Conservation (phyloP, 768 basidiomycete species). For the Pleurotus tuoliensis region DNA sequence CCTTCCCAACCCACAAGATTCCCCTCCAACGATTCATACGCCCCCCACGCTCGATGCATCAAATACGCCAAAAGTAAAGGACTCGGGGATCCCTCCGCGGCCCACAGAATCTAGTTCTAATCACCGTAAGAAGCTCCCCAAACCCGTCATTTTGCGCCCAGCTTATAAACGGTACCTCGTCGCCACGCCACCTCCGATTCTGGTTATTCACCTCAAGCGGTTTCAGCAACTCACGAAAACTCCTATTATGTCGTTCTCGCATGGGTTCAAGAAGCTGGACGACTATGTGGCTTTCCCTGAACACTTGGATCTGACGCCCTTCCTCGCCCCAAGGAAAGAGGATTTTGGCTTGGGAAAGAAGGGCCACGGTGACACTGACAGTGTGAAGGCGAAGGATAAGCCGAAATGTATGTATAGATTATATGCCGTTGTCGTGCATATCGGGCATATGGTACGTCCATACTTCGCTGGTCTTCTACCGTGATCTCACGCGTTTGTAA, state of each 20-base stretch:
- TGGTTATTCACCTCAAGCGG: constrained; percentile 91
- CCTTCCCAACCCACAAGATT: constrained; percentile 12
- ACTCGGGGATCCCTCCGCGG: not conserved
- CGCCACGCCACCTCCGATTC: constrained; percentile 75
- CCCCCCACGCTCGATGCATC: not conserved
- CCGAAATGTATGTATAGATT: constrained; percentile 60
- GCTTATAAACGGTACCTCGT: constrained; percentile 97
- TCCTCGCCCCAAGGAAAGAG: constrained; percentile 76
- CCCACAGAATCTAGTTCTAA: constrained; percentile 12
- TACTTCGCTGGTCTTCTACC: not conserved
- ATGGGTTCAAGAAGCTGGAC: constrained; percentile 85
- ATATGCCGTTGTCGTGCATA: constrained; percentile 83
- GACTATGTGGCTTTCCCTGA: constrained; percentile 91
- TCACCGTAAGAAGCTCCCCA: constrained; percentile 22
- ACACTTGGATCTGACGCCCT: constrained; percentile 79
- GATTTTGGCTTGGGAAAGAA: constrained; percentile 54
- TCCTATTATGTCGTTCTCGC: constrained; percentile 57
- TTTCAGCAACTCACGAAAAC: constrained; percentile 83
- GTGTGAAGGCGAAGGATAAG: constrained; percentile 20
- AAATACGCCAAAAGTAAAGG: constrained; percentile 2
- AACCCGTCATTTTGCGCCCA: constrained; percentile 72
- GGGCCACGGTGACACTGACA: constrained; percentile 4
- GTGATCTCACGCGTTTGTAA: constrained; percentile 8
- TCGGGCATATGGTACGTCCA: constrained; percentile 75
- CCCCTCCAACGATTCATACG: not conserved